Conservation (phyloP, 345 rosid species). For the Eucalyptus marginata region DNA sequence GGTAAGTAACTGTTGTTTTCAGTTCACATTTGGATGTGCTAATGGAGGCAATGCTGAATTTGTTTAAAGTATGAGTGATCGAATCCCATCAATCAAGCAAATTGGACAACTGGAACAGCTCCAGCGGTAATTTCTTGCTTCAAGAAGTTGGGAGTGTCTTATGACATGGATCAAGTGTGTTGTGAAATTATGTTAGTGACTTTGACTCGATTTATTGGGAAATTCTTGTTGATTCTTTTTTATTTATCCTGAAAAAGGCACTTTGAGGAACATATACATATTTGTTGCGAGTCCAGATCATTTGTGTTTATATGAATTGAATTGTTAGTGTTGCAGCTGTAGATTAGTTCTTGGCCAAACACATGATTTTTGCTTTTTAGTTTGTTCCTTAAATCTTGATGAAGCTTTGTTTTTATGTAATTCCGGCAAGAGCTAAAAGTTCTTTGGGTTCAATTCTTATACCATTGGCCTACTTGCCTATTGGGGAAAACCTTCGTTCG, state of each 20-base stretch:
- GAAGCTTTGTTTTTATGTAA: too few species aligned
- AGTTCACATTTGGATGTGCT: background rate
- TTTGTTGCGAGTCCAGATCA: too few species aligned
- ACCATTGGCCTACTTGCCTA: background rate
- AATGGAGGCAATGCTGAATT: background rate
- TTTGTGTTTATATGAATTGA: too few species aligned
- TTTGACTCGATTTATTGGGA: too few species aligned
- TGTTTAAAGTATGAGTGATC: conserved; percentile 42
- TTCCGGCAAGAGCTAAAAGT: background rate
- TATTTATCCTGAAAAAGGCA: too few species aligned
- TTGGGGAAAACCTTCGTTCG: background rate
- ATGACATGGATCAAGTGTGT: conserved; percentile 58
- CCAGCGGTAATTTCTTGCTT: conserved; percentile 91
- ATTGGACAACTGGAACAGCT: conserved; percentile 85
- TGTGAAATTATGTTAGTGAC: too few species aligned
- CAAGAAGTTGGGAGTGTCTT: conserved; percentile 75
- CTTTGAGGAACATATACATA: too few species aligned
- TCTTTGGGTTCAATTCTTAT: background rate
- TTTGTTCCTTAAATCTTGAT: too few species aligned
- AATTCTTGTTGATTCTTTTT: too few species aligned
- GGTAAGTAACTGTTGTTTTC: background rate
- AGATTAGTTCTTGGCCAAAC: too few species aligned
- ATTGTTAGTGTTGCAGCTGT: too few species aligned
- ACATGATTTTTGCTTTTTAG: too few species aligned
- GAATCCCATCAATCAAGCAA: conserved; percentile 90